Conservation (phyloP, 192 early-diverging fungal species). For the Gaertneriomyces sp. region DNA sequence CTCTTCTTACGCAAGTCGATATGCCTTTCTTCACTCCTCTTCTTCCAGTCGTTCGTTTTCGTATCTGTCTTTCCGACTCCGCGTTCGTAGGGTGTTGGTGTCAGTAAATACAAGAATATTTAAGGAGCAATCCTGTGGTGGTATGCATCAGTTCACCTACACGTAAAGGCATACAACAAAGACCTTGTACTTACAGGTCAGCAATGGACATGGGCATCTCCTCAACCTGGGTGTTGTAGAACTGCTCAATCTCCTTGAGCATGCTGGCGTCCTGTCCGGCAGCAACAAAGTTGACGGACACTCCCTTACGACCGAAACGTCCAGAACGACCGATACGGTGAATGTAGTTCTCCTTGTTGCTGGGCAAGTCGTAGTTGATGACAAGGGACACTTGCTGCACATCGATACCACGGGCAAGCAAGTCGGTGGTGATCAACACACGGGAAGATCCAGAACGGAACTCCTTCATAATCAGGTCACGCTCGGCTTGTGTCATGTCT, state of each 20-base stretch:
- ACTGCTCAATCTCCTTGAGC: conserved; percentile 85
- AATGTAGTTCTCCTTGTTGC: conserved; percentile 98
- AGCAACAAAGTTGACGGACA: conserved; percentile 99
- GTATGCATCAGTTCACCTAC: too few relatives aligned
- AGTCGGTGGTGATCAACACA: conserved; percentile 97
- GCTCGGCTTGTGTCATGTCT: conserved; percentile 96
- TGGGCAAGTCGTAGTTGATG: conserved; percentile 97
- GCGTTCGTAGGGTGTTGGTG: too few relatives aligned
- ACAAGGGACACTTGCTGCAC: conserved; percentile 99
- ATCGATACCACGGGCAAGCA: conserved; percentile 98
- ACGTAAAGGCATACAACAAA: too few relatives aligned
- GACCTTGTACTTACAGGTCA: conserved; percentile 51
- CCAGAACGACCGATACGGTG: conserved; percentile 99
- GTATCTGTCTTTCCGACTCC: too few relatives aligned
- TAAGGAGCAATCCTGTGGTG: too few relatives aligned
- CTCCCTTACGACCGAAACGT: conserved; percentile 99
- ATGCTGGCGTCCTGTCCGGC: conserved; percentile 82
- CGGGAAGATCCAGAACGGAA: conserved; percentile 96
- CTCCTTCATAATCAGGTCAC: conserved; percentile 98
- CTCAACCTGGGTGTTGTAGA: conserved; percentile 98
- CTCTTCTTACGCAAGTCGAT: too few relatives aligned
- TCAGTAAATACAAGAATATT: too few relatives aligned
- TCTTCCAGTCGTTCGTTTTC: too few relatives aligned
- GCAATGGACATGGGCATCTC: conserved; percentile 99
- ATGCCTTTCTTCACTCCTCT: too few relatives aligned